Percentiles rank a stretch among this genome's conserved stretches.
Evolutionary conservation across 2,329 filamentous ascomycete genomes (phyloP).

Genomic region (Diplocarpon mali): DNA sequence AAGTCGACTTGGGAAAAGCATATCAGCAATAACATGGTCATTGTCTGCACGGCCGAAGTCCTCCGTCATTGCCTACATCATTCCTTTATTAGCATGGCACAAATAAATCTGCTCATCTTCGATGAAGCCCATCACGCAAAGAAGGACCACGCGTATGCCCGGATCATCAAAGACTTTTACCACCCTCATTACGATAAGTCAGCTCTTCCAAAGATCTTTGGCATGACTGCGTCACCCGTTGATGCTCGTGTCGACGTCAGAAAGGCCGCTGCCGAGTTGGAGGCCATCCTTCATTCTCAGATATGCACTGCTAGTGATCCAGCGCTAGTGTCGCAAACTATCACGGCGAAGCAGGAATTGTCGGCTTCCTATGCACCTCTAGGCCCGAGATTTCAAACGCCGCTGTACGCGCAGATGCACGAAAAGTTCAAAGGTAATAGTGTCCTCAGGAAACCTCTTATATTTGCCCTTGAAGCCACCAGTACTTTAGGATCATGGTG

Average conservation of each 20-base stretch:
- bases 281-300: constrained; percentile 64
- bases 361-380: constrained; percentile 43
- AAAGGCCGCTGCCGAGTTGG: constrained; percentile 60
- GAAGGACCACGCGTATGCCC: constrained; percentile 82
- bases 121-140: constrained; percentile 97
- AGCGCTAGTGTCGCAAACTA: constrained; percentile 44
- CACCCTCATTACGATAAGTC: constrained; percentile 30
- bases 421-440: constrained; percentile 35
- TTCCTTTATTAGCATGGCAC: constrained; percentile 67
- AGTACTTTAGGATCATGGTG: constrained; percentile 72
- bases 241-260: constrained; percentile 68
- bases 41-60: constrained; percentile 89
- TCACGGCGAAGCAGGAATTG: constrained; percentile 49
- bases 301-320: constrained; percentile 68
- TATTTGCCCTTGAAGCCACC: constrained; percentile 46
- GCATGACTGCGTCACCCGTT: constrained; percentile 94
- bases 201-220: constrained; percentile 65
- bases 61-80: constrained; percentile 67
- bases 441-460: constrained; percentile 30
- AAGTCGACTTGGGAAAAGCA: constrained; percentile 47
- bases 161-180: constrained; percentile 85
- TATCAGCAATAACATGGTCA: constrained; percentile 59
- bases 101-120: constrained; percentile 85
- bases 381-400: constrained; percentile 45
- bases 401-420: constrained; percentile 49